Conservation (phyloP, 257 asterid species). For the Scutellaria baicalensis region DNA sequence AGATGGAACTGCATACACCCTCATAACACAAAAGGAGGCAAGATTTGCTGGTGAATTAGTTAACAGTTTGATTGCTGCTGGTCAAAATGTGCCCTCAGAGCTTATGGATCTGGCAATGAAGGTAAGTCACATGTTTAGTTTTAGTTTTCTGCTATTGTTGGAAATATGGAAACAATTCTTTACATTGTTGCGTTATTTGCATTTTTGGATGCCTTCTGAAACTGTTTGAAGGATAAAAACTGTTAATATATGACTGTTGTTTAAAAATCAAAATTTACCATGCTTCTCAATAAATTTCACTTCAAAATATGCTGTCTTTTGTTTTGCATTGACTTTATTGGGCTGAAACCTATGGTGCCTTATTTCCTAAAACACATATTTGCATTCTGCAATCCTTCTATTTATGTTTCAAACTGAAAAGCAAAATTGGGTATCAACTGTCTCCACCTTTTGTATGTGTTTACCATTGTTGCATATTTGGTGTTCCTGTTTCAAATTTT, state of each 20-base stretch:
- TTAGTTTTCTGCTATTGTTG: background rate
- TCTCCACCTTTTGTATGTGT: background rate
- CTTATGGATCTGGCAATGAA: slow-evolving; percentile 99
- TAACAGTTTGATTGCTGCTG: slow-evolving; percentile 94
- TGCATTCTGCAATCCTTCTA: background rate
- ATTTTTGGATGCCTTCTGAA: background rate
- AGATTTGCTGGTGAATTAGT: slow-evolving; percentile 94
- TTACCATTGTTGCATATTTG: background rate
- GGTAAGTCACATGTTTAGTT: slow-evolving; percentile 33
- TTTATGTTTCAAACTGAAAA: background rate
- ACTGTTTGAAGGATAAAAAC: background rate
- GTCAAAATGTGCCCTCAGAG: slow-evolving; percentile 77
- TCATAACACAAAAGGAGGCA: slow-evolving; percentile 87
- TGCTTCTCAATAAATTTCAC: background rate
- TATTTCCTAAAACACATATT: background rate
- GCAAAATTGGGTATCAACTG: background rate
- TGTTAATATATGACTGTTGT: background rate
- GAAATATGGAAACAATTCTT: background rate
- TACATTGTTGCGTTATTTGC: background rate
- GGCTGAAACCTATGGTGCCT: background rate
- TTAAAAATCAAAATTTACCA: background rate
- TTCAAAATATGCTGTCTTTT: background rate
- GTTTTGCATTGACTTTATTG: no score
- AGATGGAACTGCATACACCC: slow-evolving; percentile 96
- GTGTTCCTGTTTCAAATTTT: slow-evolving; percentile 10